A percentile compares a stretch with the other conserved stretches of the same genome.
Evolutionary conservation across 495 filamentous ascomycete genomes (phyloP).

Genomic region (Talaromyces proteolyticus): DNA sequence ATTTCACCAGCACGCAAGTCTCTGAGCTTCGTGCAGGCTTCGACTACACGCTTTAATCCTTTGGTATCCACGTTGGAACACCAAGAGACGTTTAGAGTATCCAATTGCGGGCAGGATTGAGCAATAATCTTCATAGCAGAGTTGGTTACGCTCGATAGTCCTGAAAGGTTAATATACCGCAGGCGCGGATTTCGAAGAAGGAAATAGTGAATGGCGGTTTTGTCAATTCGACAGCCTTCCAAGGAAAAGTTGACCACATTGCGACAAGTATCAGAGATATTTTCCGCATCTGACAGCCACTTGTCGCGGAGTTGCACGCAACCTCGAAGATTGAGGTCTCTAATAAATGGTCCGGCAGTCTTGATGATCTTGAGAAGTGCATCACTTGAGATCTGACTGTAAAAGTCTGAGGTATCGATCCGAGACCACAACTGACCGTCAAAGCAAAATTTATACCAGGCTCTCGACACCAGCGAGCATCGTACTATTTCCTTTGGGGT

Average conservation of each 20-base stretch:
- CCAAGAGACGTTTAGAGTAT: slow-evolving; percentile 86
- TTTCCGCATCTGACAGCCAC: slow-evolving; percentile 61
- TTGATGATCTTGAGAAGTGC: slow-evolving; percentile 81
- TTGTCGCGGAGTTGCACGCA: slow-evolving; percentile 73
- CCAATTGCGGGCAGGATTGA: slow-evolving; percentile 71
- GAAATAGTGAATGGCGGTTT: slow-evolving; percentile 70
- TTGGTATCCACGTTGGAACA: slow-evolving; percentile 78
- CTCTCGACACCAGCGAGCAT: slow-evolving; percentile 70
- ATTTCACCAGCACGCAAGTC: slow-evolving; percentile 84
- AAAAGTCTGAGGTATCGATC: slow-evolving; percentile 82
- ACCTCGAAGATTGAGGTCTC: slow-evolving; percentile 80
- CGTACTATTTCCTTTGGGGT: slow-evolving; percentile 78
- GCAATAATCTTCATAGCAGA: slow-evolving; percentile 83
- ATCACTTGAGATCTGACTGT: slow-evolving; percentile 76
- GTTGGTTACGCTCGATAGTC: slow-evolving; percentile 74
- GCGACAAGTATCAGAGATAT: slow-evolving; percentile 70
- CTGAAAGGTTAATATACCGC: slow-evolving; percentile 77
- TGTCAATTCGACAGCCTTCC: slow-evolving; percentile 84
- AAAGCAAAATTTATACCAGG: slow-evolving; percentile 82
- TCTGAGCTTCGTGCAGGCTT: slow-evolving; percentile 63
- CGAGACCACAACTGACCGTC: slow-evolving; percentile 90
- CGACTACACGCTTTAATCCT: slow-evolving; percentile 68
- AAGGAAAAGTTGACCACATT: slow-evolving; percentile 85
- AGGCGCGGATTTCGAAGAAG: slow-evolving; percentile 71
- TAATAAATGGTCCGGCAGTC: slow-evolving; percentile 79